Percentiles rank a stretch among this genome's conserved stretches.
Evolutionary conservation across 225 moss, liverwort and hornwort species (phyloP).

Genomic region (Polytrichum formosum): DNA sequence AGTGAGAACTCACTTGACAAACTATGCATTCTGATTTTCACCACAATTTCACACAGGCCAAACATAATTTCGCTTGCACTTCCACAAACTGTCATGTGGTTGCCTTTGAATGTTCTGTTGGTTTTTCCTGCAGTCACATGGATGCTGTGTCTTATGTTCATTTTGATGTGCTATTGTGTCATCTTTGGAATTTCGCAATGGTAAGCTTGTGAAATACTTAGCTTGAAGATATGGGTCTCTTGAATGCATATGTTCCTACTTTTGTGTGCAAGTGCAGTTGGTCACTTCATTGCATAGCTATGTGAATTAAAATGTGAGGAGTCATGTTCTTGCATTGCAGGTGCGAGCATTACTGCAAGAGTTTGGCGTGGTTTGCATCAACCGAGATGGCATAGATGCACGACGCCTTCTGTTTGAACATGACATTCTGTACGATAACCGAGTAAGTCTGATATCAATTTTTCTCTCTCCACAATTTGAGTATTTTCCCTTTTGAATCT

Average conservation of each 20-base stretch:
- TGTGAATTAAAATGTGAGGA: too few relatives aligned
- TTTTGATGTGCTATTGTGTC: background rate
- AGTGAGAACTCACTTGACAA: too few relatives aligned
- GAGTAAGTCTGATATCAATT: conserved; percentile 40
- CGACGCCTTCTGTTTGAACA: conserved; percentile 78
- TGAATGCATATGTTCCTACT: too few relatives aligned
- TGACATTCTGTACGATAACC: conserved; percentile 69
- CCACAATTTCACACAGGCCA: too few relatives aligned
- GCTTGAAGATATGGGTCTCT: too few relatives aligned
- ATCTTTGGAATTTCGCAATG: background rate
- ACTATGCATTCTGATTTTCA: too few relatives aligned
- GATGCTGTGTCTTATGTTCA: background rate
- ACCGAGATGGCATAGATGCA: conserved; percentile 69
- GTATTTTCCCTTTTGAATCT: too few relatives aligned
- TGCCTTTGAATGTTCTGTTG: background rate
- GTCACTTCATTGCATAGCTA: too few relatives aligned
- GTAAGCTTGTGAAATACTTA: too few relatives aligned
- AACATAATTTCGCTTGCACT: too few relatives aligned
- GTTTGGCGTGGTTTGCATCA: conserved; percentile 83
- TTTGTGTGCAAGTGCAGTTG: too few relatives aligned
- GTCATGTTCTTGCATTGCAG: conserved; percentile 28
- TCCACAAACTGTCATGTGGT: background rate
- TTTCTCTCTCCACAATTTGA: too few relatives aligned
- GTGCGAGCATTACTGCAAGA: conserved; percentile 77
- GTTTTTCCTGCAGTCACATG: background rate